A percentile compares a stretch with the other conserved stretches of the same genome.
Conservation (phyloP, 768 basidiomycete genomes). For the Boletus subparvulus region DNA sequence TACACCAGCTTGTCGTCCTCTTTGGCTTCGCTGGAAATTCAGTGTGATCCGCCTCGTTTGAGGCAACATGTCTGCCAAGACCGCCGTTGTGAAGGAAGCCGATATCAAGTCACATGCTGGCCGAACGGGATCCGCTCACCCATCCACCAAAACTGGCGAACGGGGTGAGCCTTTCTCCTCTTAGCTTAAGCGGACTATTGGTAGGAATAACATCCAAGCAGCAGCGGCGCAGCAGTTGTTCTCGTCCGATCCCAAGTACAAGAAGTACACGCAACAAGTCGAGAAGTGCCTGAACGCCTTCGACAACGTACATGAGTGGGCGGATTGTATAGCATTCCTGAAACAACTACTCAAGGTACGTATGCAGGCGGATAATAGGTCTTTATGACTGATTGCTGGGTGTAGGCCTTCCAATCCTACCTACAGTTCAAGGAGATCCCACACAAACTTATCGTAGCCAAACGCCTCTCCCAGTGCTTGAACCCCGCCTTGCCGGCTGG, state of each 20-base stretch:
- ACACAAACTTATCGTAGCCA: conserved; percentile 89
- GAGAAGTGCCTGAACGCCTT: conserved; percentile 92
- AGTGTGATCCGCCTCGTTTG: conserved; percentile 16
- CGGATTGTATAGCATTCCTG: conserved; percentile 97
- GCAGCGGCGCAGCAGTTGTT: conserved; percentile 54
- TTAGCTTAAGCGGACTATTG: background rate
- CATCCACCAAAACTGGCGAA: conserved; percentile 24
- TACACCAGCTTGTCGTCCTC: background rate
- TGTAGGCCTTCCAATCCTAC: conserved; percentile 87
- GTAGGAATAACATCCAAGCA: conserved; percentile 20
- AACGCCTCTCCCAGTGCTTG: conserved; percentile 92
- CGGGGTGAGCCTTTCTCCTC: conserved; percentile 29
- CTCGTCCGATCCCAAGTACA: conserved; percentile 86
- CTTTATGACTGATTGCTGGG: background rate
- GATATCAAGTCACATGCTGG: conserved; percentile 15
- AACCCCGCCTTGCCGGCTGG: conserved; percentile 98
- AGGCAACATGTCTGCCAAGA: conserved; percentile 22
- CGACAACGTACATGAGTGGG: conserved; percentile 98
- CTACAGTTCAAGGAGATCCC: conserved; percentile 97
- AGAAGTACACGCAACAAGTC: conserved; percentile 89
- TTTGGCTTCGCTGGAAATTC: conserved; percentile 3
- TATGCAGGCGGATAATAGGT: background rate
- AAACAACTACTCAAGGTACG: conserved; percentile 88
- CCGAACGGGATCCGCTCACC: conserved; percentile 6
- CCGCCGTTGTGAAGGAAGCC: conserved; percentile 15